Evolutionary conservation across 176 grass and related monocot species (phyloP), one percentile per base, ranked within the genome.

Genomic region (Phragmites australis): DNA sequence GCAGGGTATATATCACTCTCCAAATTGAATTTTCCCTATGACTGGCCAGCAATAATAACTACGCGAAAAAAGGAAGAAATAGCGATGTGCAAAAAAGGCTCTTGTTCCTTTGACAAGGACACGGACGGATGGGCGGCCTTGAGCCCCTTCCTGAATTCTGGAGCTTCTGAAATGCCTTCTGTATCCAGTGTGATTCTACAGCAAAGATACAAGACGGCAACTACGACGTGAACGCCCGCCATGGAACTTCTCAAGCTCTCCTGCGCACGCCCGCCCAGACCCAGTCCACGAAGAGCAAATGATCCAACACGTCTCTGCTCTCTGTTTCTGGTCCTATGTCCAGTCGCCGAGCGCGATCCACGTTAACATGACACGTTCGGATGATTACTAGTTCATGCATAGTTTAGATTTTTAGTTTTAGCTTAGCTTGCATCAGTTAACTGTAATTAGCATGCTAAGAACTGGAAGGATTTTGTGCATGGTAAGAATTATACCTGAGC

Each of bases 201-300:
- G 32, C 75, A 68, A 84, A 31, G 65, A 61, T 68, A 79, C 81
- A 80, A 79, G 13, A 49, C 14, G 59, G 75, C 41, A 65, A 66
- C 81, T 79, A 43, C 18, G 51, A 45, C 75, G 81, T 44, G 13
- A 40, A 39, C 45, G 37, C 44, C 47, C 80, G 81, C 41, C 81
- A 79, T 67, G 86, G 66, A 66, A 40, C 49, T 52, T 34, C 50
- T 37, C 68, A 27, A 61, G 58, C 8, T 50, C 55, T 71, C 65
- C 19, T 57, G 47, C 49, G 19, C 46, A 34, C 12, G 34, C 66
- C 12, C 47, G 31, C 58, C 75, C 58, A 49, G 75, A 78, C 44
- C 13, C 54, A 44, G 82, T 78, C 65, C 26, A 56, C 47, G 42
- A 47, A 57, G 47, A 55, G 16, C 39, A 14, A 29, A 37, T 11